Percentiles rank a stretch among this genome's conserved stretches.
phyloP scores from a whole-genome alignment of 2,329 filamentous ascomycete species.

The Thermoascus crustaceus region DNA sequence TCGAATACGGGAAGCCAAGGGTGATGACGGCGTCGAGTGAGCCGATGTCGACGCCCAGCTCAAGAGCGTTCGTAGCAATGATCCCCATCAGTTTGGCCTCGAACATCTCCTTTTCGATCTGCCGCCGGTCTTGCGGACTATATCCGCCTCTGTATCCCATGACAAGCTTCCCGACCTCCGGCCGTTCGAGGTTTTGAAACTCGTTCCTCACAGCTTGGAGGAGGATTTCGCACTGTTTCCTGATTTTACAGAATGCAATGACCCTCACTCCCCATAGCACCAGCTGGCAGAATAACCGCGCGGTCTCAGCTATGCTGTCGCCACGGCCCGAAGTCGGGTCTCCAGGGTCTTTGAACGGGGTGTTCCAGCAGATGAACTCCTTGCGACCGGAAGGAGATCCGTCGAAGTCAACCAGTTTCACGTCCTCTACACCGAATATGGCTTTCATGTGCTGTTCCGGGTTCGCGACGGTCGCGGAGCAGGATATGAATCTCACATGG shows the following conservation, averaged over 20 bases:
- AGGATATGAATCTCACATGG: slow-evolving; percentile 82
- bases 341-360: slow-evolving; percentile 79
- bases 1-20: slow-evolving; percentile 90
- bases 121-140: slow-evolving; percentile 77
- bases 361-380: slow-evolving; percentile 97
- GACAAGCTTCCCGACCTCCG: slow-evolving; percentile 68
- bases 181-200: slow-evolving; percentile 61
- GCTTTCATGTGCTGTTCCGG: slow-evolving; percentile 85
- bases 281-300: slow-evolving; percentile 81
- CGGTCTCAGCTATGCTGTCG: slow-evolving; percentile 75
- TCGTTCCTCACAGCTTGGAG: slow-evolving; percentile 73
- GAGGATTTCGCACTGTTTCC: slow-evolving; percentile 80
- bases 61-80: slow-evolving; percentile 84
- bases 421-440: slow-evolving; percentile 81
- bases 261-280: slow-evolving; percentile 81
- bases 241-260: slow-evolving; percentile 84
- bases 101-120: slow-evolving; percentile 94
- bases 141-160: slow-evolving; percentile 97
- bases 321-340: slow-evolving; percentile 82
- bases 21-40: slow-evolving; percentile 88
- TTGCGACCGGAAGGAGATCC: slow-evolving; percentile 88
- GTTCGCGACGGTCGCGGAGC: slow-evolving; percentile 92
- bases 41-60: slow-evolving; percentile 92
- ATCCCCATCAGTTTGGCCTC: slow-evolving; percentile 88
- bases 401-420: slow-evolving; percentile 78